Conservation (phyloP, 202 grass and related monocot genomes). For the Panicum virgatum region DNA sequence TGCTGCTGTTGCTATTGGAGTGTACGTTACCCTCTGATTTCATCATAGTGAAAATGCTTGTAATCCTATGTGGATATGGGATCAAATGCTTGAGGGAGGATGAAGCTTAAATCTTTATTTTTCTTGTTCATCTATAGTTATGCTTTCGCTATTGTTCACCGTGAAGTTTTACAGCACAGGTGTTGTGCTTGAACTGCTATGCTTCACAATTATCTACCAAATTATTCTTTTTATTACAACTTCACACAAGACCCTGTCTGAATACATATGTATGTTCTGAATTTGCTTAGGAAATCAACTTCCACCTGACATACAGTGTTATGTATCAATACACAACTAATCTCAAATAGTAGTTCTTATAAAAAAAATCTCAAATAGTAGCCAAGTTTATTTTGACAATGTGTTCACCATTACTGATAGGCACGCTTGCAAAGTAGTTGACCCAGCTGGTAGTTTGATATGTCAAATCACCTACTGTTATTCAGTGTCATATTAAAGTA, state of each 20-base stretch:
- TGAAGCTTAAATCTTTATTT: neutral
- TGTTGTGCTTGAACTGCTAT: slow-evolving; percentile 22
- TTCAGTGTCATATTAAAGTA: slow-evolving; percentile 13
- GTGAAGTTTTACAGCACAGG: neutral
- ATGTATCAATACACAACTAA: neutral
- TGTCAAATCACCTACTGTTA: neutral
- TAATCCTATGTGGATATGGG: neutral
- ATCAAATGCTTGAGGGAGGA: neutral
- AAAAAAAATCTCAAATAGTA: slow-evolving; percentile 3
- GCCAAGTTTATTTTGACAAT: neutral
- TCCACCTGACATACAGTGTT: slow-evolving; percentile 1
- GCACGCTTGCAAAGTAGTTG: neutral
- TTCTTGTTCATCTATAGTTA: neutral
- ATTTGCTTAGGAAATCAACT: slow-evolving; percentile 11
- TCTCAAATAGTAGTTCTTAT: neutral
- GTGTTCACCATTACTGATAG: slow-evolving; percentile 10
- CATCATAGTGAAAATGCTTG: slow-evolving; percentile 16
- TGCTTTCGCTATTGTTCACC: neutral
- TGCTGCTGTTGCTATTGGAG: slow-evolving; percentile 24
- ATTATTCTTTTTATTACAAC: neutral
- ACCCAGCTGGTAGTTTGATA: slow-evolving; percentile 12
- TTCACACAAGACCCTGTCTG: neutral
- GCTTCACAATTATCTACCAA: slow-evolving; percentile 7
- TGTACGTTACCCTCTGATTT: slow-evolving; percentile 23
- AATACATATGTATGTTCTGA: slow-evolving; percentile 17